Evolutionary conservation across 2,329 filamentous ascomycete species (phyloP).

Genomic region (Sporothrix pseudoabietina): DNA sequence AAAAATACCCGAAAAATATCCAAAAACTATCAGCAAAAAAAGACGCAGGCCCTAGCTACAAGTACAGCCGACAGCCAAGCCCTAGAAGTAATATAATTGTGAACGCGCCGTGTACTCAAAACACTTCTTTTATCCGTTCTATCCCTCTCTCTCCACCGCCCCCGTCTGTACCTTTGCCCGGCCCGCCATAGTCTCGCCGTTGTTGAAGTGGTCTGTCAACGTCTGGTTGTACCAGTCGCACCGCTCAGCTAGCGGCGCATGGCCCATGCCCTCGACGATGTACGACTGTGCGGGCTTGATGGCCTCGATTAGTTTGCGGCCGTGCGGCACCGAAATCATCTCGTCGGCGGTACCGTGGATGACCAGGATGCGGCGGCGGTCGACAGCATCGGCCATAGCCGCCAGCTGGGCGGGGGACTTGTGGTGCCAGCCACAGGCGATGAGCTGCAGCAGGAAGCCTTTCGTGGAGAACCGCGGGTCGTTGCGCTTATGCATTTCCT

Average conservation of each 20-base stretch:
- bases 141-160: background rate
- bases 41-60: background rate
- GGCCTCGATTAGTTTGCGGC: constrained; percentile 65
- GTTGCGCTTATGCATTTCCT: constrained; percentile 72
- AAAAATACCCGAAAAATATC: constrained; percentile 1
- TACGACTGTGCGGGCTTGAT: constrained; percentile 63
- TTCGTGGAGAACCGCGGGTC: constrained; percentile 63
- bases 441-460: constrained; percentile 75
- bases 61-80: background rate
- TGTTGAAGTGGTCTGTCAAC: constrained; percentile 59
- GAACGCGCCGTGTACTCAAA: background rate
- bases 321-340: constrained; percentile 77
- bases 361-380: constrained; percentile 72
- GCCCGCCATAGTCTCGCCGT: constrained; percentile 52
- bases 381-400: constrained; percentile 67
- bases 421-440: constrained; percentile 77
- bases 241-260: constrained; percentile 74
- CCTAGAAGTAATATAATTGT: background rate
- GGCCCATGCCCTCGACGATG: constrained; percentile 71
- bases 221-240: constrained; percentile 67
- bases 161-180: constrained; percentile 10
- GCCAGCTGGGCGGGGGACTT: constrained; percentile 69
- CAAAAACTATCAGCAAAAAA: background rate
- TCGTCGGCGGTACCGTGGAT: constrained; percentile 74
- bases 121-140: no score